phyloP scores from a whole-genome alignment of 345 rosid species.

The Salix suchowensis region DNA sequence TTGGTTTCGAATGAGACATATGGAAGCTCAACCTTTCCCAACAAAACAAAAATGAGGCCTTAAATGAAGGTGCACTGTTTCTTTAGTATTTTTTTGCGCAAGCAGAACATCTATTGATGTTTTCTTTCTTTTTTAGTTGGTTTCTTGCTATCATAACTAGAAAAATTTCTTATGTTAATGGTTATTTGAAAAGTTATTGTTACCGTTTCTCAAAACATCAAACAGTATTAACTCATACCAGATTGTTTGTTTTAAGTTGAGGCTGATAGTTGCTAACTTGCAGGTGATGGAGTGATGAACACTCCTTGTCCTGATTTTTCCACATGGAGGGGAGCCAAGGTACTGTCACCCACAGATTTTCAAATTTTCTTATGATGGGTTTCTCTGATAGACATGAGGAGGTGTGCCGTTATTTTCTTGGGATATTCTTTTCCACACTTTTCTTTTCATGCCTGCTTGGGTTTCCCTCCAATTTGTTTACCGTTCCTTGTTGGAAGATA shows the following conservation, averaged over 20 bases:
- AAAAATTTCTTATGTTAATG: too few relatives aligned
- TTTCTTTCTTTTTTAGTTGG: too few relatives aligned
- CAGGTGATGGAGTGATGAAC: conserved; percentile 44
- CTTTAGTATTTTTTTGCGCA: too few relatives aligned
- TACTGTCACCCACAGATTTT: conserved; percentile 10
- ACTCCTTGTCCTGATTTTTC: conserved; percentile 21
- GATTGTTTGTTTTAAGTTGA: neutral
- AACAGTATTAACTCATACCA: neutral
- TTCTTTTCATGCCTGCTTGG: conserved; percentile 17
- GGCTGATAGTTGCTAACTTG: neutral
- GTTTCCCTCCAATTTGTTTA: conserved; percentile 8
- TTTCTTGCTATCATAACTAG: too few relatives aligned
- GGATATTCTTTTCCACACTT: conserved; percentile 27
- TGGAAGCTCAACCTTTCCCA: too few relatives aligned
- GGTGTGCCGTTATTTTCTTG: conserved; percentile 30
- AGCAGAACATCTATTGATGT: too few relatives aligned
- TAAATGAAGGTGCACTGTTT: too few relatives aligned
- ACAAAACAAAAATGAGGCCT: too few relatives aligned
- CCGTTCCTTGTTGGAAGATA: neutral
- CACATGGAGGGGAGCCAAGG: conserved; percentile 20
- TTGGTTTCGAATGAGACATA: too few relatives aligned
- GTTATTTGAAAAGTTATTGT: too few relatives aligned
- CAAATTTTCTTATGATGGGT: conserved; percentile 38
- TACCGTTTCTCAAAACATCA: neutral
- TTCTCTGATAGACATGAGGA: conserved; percentile 44